Percentiles rank a stretch among this genome's conserved stretches.
These are phyloP conservation scores for Penicillium oxalicum DNA, from an alignment of 2,329 filamentous ascomycete genomes.

Conservation along the genomic window DNA sequence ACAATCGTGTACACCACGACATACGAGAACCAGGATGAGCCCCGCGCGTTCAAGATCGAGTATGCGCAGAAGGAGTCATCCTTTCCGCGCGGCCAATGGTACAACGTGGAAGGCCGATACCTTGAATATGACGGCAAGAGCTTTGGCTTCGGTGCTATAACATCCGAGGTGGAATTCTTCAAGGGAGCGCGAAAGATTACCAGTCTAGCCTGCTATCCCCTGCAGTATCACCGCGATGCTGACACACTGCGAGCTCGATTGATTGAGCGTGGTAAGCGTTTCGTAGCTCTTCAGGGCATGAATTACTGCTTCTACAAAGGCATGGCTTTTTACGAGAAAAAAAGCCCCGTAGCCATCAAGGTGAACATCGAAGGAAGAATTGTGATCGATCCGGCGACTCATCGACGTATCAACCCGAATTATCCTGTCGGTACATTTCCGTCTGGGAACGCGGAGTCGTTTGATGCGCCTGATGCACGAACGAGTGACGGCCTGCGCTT, in stretches of 20 bases:
- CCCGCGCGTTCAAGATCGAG: slow-evolving; percentile 76
- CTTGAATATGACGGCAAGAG: slow-evolving; percentile 84
- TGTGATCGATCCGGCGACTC: slow-evolving; percentile 80
- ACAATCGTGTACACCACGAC: slow-evolving; percentile 72
- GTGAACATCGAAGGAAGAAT: slow-evolving; percentile 81
- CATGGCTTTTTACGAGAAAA: slow-evolving; percentile 78
- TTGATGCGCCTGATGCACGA: slow-evolving; percentile 39
- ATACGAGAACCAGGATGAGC: slow-evolving; percentile 69
- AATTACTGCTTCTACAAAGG: slow-evolving; percentile 79
- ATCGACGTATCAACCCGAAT: slow-evolving; percentile 79
- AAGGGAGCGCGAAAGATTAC: slow-evolving; percentile 78
- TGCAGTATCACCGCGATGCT: slow-evolving; percentile 72
- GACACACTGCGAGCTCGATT: slow-evolving; percentile 59
- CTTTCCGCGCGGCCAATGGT: slow-evolving; percentile 68
- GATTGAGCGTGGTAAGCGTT: slow-evolving; percentile 76
- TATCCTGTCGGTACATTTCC: slow-evolving; percentile 71
- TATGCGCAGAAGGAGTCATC: slow-evolving; percentile 63
- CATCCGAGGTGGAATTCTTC: slow-evolving; percentile 66
- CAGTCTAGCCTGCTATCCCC: slow-evolving; percentile 67
- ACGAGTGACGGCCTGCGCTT: slow-evolving; percentile 24
- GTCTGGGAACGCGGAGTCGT: slow-evolving; percentile 61
- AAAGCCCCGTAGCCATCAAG: slow-evolving; percentile 61
- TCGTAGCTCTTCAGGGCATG: slow-evolving; percentile 72
- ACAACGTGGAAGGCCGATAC: slow-evolving; percentile 67
- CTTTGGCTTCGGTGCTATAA: slow-evolving; percentile 69